Conservation (phyloP, 2,329 filamentous ascomycete genomes). For the Plectosphaerella plurivora region DNA sequence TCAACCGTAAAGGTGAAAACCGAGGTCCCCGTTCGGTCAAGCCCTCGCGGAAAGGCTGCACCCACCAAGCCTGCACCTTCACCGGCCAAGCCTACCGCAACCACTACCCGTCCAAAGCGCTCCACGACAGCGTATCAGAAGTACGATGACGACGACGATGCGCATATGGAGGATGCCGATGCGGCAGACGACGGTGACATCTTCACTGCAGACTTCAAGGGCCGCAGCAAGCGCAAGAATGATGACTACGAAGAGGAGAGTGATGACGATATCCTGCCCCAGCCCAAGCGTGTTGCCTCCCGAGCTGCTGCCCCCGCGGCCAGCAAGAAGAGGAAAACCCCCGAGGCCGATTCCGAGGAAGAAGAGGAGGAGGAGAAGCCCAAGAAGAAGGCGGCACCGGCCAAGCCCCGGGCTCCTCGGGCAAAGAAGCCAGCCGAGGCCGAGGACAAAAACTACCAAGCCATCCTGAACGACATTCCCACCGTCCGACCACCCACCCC, state of each 20-base stretch:
- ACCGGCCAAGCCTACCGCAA: conserved; percentile 21
- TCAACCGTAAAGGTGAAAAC: conserved; percentile 29
- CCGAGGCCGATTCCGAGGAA: conserved; percentile 47
- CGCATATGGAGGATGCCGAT: conserved; percentile 63
- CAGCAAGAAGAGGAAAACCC: conserved; percentile 55
- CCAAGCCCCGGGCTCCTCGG: conserved; percentile 54
- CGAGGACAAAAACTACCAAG: conserved; percentile 70
- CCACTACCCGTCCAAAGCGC: conserved; percentile 34
- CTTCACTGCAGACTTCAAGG: conserved; percentile 68
- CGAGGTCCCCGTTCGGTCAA: conserved; percentile 45
- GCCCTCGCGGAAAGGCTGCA: conserved; percentile 43
- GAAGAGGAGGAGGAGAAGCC: conserved; percentile 54
- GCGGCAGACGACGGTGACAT: conserved; percentile 77
- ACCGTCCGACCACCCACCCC: conserved; percentile 80
- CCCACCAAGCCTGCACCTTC: conserved; percentile 21
- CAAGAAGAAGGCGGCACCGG: conserved; percentile 56
- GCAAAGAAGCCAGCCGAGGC: conserved; percentile 61
- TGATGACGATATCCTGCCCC: conserved; percentile 63
- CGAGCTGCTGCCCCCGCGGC: conserved; percentile 19
- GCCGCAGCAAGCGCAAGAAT: conserved; percentile 60
- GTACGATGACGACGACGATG: conserved; percentile 49
- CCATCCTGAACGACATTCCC: conserved; percentile 84
- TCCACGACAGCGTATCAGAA: conserved; percentile 35
- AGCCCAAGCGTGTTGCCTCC: conserved; percentile 53
- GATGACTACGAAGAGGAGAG: conserved; percentile 75